These are phyloP conservation scores for Collybia mongolica DNA, from an alignment of 768 basidiomycete species.

Conservation along the genomic window DNA sequence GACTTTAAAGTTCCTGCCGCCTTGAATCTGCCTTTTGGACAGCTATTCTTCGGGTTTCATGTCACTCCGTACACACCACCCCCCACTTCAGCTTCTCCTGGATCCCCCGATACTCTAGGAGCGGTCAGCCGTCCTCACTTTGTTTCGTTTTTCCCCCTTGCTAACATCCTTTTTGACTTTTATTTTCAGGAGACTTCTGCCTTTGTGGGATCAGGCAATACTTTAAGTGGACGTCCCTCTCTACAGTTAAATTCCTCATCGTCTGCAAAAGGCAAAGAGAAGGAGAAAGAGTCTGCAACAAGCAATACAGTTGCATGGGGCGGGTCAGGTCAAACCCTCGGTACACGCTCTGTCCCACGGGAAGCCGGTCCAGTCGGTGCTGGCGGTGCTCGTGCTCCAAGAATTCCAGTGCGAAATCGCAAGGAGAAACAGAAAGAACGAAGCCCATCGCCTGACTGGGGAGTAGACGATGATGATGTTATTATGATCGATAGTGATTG, in stretches of 20 bases:
- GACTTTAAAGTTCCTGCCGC: constrained; percentile 85
- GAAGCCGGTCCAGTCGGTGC: constrained; percentile 47
- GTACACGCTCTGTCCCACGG: constrained; percentile 32
- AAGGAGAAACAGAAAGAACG: constrained; percentile 42
- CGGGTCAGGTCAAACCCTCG: constrained; percentile 51
- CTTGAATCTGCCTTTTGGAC: constrained; percentile 86
- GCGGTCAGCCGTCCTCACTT: constrained; percentile 30
- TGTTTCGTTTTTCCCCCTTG: constrained; percentile 4
- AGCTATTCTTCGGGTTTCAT: constrained; percentile 96
- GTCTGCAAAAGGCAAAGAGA: constrained; percentile 51
- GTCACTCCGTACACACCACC: constrained; percentile 61
- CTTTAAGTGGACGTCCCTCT: constrained; percentile 54
- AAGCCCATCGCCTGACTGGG: constrained; percentile 79
- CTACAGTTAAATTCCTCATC: constrained; percentile 25
- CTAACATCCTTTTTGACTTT: constrained; percentile 5
- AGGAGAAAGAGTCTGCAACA: constrained; percentile 38
- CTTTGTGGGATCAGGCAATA: constrained; percentile 69
- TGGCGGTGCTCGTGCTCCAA: constrained; percentile 54
- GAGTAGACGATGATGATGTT: constrained; percentile 80
- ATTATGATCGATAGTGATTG: constrained; percentile 86
- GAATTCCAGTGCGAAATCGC: constrained; percentile 36
- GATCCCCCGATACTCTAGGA: constrained; percentile 21
- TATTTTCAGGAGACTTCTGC: constrained; percentile 32
- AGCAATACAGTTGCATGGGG: constrained; percentile 40
- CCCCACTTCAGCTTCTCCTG: constrained; percentile 33